Percentiles rank a stretch among this genome's conserved stretches.
Evolutionary conservation across 805 yeast species (phyloP).

Genomic region (Lachancea kluyveri): DNA sequence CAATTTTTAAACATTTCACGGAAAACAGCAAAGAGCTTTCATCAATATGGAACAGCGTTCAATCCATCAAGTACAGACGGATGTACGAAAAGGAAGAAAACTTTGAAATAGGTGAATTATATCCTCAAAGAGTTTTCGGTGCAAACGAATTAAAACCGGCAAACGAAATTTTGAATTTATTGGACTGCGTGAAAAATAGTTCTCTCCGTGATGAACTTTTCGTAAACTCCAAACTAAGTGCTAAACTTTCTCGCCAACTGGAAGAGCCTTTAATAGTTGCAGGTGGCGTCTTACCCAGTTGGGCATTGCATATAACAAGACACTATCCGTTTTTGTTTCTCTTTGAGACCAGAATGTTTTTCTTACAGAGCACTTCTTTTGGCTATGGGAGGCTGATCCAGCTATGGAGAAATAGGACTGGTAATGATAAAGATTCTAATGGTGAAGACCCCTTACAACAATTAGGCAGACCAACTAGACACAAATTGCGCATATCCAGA

Average conservation of each 20-base stretch:
- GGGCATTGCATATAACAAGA: conserved; percentile 73
- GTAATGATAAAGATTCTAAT: conserved; percentile 29
- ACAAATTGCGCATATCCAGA: conserved; percentile 74
- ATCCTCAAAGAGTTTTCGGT: conserved; percentile 14
- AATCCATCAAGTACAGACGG: conserved; percentile 43
- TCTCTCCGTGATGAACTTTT: conserved; percentile 39
- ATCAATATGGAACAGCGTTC: conserved; percentile 53
- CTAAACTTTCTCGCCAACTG: conserved; percentile 77
- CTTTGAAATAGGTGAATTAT: conserved; percentile 25
- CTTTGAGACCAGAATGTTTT: conserved; percentile 67
- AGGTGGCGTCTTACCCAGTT: conserved; percentile 76
- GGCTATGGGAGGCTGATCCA: conserved; percentile 82
- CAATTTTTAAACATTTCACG: conserved; percentile 47
- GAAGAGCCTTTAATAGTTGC: conserved; percentile 88
- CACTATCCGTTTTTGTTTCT: conserved; percentile 81
- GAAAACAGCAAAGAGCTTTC: conserved; percentile 37
- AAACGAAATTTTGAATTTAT: conserved; percentile 37
- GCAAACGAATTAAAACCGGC: conserved; percentile 12
- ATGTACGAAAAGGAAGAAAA: conserved; percentile 24
- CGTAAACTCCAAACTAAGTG: conserved; percentile 74
- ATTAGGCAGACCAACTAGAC: conserved; percentile 71
- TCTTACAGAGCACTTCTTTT: conserved; percentile 81
- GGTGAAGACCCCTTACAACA: conserved; percentile 31
- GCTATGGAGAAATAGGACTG: conserved; percentile 59
- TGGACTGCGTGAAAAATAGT: conserved; percentile 42